Evolutionary conservation across 1,139 yeast species (phyloP), one percentile per base, ranked within the genome.

Genomic region (Candida albicans): DNA sequence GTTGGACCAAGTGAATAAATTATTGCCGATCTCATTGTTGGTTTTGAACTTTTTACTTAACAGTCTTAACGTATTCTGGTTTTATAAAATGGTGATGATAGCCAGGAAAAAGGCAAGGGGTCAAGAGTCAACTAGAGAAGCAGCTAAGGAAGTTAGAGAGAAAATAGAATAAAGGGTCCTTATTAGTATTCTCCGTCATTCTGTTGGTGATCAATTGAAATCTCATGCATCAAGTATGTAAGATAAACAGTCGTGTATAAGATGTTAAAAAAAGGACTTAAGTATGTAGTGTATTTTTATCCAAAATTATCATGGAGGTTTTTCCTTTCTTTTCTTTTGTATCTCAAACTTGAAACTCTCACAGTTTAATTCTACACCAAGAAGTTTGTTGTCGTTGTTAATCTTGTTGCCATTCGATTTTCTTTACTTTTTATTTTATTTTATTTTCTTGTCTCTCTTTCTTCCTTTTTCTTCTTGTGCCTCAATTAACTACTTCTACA

Each of bases 51-150:
- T 80, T 24, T 66, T 80, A 8, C 75, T 93, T 53, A 84, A 89
- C 58, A 53, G 72, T 4, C 73, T 93, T 59, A 93, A 93, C 62
- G 69, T 81, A 8, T 79, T 74, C 53, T 85, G 93, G 93, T 91
- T 91, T 65, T 72, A 79, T 55, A 87, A 89, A 63, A 93, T 93
- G 98, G 64, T 88, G 33, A 61, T 64, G 44, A 84, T 89, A 40
- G 96, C 96, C 7, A 65, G 64, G 46, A 82, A 82, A 62, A 81
- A 65, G 50, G 51, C 60, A 7, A 50, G 50, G 30, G 57, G 60
- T 27, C 52, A 50, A 39, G 56, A 58, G 39, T 56, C 61, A 38
- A 51, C 67, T 9, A 56, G 52, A 35, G 42, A 45, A 37, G 50
- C 54, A 5, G 58, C 59, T 11, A 56, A 56, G 39, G 64, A 58